phyloP scores from a whole-genome alignment of 805 yeast species.

The Starmerella davenportii region DNA sequence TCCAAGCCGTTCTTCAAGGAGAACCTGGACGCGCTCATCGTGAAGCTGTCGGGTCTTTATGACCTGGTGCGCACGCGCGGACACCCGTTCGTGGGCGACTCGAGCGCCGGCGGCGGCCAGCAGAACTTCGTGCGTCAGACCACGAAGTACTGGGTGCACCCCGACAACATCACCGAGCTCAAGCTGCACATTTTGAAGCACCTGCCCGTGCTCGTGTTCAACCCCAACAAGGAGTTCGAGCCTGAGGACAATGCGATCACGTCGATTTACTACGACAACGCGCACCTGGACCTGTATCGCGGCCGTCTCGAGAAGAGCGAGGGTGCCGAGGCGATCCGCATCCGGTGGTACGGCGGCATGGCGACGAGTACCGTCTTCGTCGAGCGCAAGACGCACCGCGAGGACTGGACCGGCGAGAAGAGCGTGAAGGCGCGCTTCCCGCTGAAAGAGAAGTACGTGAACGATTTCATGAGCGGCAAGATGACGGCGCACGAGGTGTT shows the following conservation, averaged over 20 bases:
- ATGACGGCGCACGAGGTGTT: conserved; percentile 79
- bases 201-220: conserved; percentile 90
- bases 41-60: conserved; percentile 71
- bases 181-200: conserved; percentile 84
- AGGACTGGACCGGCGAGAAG: conserved; percentile 99
- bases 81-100: conserved; percentile 84
- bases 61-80: conserved; percentile 93
- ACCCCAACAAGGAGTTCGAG: conserved; percentile 89
- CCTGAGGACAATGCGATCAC: conserved; percentile 90
- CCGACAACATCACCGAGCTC: conserved; percentile 91
- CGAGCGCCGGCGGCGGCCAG: conserved; percentile 95
- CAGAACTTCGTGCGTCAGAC: conserved; percentile 98
- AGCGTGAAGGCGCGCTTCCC: conserved; percentile 96
- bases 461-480: conserved; percentile 64
- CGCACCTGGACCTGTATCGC: conserved; percentile 72
- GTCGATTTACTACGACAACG: conserved; percentile 86
- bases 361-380: conserved; percentile 76
- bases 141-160: conserved; percentile 98
- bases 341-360: conserved; percentile 99
- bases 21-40: conserved; percentile 76
- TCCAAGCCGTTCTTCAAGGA: conserved; percentile 93
- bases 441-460: conserved; percentile 77
- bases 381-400: conserved; percentile 95
- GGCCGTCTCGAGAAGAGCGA: conserved; percentile 92
- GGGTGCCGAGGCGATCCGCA: conserved; percentile 96